Base-by-base conservation (phyloP, 2,329 filamentous ascomycete species). In the Chaetomium olivaceum region DNA sequence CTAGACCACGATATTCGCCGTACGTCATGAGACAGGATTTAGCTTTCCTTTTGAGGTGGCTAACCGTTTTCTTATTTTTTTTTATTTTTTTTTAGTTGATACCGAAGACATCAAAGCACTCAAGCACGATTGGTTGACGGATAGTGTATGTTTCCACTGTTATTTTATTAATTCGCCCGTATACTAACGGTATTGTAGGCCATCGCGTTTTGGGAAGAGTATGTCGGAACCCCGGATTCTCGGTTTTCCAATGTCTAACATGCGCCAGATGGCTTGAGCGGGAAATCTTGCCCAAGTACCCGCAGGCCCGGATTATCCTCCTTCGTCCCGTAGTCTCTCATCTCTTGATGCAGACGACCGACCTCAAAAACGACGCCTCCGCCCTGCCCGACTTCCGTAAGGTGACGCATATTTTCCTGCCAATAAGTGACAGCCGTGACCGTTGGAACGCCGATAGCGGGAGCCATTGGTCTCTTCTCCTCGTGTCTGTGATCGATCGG, bases 201-300 rank as follows among this genome's bases (percentile, higher is more conserved):
- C 72, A 98, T 99, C 71, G 90, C 92, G 59, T 98, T 99, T 76
- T 99, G 95, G 94, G 91, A 98, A 84, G 94, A 98, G 85, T 96
- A 88, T 72, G 81, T 77, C 46, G 59, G 61, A 58, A 58, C n/a
- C 39, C 36, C 39, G 58, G 16, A 8, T 11, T 1, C 14, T 39
- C 19, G 5, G n/a, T 21, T 23, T 36, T 48, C 52, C 61, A n/a
- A 59, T 36, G 11, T 29, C 61, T 65, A 56, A 62, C 52, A 25
- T 27, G 14, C 9, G 3, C 52, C 16, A 87, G 89, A 80, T 93
- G 91, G 76, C 88, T 99, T 70, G 95, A 99, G 78, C 91, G 89
- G 68, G 94, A 98, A 81, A 89, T 92, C 67, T 88, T 99, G 31
- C 82, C 83, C 33, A 86, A 88, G 72, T 96, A 91, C 75, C 91